These are phyloP conservation scores for Trichomonascaceae sp. DNA, from an alignment of 1,139 yeast species.

Conservation along the genomic window DNA sequence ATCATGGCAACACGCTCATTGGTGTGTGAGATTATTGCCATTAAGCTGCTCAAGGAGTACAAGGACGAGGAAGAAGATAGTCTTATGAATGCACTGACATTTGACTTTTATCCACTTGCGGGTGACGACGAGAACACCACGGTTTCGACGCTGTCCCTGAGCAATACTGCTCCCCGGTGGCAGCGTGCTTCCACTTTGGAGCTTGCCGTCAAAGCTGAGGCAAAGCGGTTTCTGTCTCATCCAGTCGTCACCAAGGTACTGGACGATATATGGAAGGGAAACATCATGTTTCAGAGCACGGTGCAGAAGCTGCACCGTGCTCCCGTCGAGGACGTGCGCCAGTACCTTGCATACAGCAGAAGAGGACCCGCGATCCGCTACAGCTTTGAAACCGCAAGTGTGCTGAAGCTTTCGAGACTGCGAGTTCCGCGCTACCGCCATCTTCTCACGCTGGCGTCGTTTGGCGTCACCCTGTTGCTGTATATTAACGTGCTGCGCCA, in stretches of 20 bases:
- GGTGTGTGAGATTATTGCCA: conserved; percentile 43
- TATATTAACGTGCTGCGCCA: conserved; percentile 22
- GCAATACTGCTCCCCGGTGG: conserved; percentile 27
- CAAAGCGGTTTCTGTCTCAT: conserved; percentile 43
- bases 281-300: conserved; percentile 28
- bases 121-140: conserved; percentile 15
- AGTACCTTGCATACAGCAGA: conserved; percentile 18
- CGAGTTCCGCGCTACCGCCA: conserved; percentile 30
- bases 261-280: conserved; percentile 45
- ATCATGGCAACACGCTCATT: conserved; percentile 39
- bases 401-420: conserved; percentile 26
- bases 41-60: conserved; percentile 39
- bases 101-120: conserved; percentile 29
- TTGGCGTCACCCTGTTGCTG: conserved; percentile 22
- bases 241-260: conserved; percentile 40
- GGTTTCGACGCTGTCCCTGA: conserved; percentile 6
- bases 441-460: conserved; percentile 29
- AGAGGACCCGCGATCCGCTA: conserved; percentile 28
- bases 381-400: conserved; percentile 24
- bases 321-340: conserved; percentile 14
- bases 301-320: conserved; percentile 27
- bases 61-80: conserved; percentile 32
- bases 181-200: conserved; percentile 43
- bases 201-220: conserved; percentile 40
- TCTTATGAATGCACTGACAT: conserved; percentile 30